Conservation (phyloP, 345 rosid species). For the Lepidium aucheri region DNA sequence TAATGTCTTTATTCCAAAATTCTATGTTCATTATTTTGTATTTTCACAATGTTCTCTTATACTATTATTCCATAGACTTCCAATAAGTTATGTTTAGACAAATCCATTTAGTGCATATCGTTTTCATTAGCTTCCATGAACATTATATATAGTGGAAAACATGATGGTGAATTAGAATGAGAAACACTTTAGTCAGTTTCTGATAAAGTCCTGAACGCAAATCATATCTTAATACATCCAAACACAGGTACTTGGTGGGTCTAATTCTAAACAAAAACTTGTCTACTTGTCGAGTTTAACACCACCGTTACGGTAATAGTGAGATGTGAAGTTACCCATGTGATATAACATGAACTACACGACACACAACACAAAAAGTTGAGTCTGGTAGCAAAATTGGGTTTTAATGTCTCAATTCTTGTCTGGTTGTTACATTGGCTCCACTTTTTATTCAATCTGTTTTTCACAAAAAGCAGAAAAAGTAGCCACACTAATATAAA, state of each 20-base stretch:
- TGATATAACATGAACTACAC: not conserved
- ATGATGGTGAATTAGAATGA: not conserved
- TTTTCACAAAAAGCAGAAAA: not conserved
- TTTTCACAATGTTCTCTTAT: not conserved
- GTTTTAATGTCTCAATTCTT: not conserved
- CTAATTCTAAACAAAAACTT: not conserved
- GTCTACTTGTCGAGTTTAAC: not conserved
- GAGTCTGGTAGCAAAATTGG: slow-evolving; percentile 8
- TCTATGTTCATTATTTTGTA: no score
- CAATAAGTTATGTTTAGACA: not conserved
- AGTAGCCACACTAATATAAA: not conserved
- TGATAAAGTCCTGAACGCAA: not conserved
- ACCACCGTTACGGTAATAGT: not conserved
- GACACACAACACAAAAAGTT: slow-evolving; percentile 12
- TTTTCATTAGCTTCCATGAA: not conserved
- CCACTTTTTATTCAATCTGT: not conserved
- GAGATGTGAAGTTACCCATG: slow-evolving; percentile 8
- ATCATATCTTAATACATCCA: slow-evolving; percentile 7
- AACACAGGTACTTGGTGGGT: not conserved
- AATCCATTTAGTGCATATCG: not conserved
- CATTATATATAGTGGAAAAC: not conserved
- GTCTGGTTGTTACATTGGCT: slow-evolving; percentile 19
- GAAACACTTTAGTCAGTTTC: not conserved
- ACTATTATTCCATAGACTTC: not conserved
- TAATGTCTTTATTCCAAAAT: not conserved